These are phyloP conservation scores for Kwoniella europaea DNA, from an alignment of 768 basidiomycete species.

Conservation along the genomic window DNA sequence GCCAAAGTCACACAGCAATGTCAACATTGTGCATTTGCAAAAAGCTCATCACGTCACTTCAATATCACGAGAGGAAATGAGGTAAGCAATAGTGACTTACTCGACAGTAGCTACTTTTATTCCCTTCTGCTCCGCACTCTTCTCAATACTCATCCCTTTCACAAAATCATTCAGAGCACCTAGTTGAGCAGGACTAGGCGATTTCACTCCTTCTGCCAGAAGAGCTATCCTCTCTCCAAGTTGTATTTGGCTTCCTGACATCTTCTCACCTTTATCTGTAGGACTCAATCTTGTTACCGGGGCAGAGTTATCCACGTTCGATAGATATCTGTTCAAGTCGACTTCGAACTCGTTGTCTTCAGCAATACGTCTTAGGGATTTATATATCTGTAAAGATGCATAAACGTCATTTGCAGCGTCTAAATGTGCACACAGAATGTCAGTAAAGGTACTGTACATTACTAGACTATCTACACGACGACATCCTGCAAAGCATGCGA, in stretches of 20 bases:
- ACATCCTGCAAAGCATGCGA: too few relatives aligned
- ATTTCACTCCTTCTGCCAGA: constrained; percentile 6
- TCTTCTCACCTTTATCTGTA: too few relatives aligned
- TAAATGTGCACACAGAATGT: constrained; percentile 11
- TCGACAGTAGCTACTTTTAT: constrained; percentile 34
- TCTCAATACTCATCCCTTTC: constrained; percentile 10
- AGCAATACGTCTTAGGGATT: constrained; percentile 26
- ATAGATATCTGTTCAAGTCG: constrained; percentile 17
- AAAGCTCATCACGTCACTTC: neutral
- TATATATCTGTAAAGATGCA: constrained; percentile 43
- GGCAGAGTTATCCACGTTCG: constrained; percentile 2
- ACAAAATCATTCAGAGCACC: constrained; percentile 22
- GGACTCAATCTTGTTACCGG: neutral
- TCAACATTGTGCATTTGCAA: neutral
- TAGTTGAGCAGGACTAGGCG: constrained; percentile 20
- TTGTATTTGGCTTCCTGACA: neutral
- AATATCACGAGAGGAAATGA: too few relatives aligned
- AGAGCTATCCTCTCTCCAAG: constrained; percentile 3
- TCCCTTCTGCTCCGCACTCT: constrained; percentile 18
- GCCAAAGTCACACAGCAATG: neutral
- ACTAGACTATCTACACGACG: too few relatives aligned
- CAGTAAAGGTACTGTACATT: neutral
- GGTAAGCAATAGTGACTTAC: constrained; percentile 23
- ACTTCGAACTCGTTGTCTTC: constrained; percentile 20
- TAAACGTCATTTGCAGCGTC: constrained; percentile 56